Percentiles rank a stretch among this genome's conserved stretches.
Evolutionary conservation across 306 rosid species (phyloP).

Genomic region (Begonia loranthoides): DNA sequence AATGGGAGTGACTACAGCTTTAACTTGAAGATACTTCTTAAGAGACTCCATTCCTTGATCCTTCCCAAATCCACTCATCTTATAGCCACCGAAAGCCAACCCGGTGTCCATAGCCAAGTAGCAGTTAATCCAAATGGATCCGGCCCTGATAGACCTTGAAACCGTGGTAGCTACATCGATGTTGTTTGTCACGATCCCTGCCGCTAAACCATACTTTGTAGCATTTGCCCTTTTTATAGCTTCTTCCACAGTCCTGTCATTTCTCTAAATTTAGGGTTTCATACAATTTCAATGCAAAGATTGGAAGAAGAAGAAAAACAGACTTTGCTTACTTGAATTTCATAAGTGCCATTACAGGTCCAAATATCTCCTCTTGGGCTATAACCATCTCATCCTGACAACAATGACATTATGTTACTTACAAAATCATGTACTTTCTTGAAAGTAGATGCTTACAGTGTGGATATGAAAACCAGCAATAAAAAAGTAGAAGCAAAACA

Average conservation of each 20-base stretch:
- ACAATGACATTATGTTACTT: not conserved
- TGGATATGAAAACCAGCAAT: too few species aligned
- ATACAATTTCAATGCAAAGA: too few species aligned
- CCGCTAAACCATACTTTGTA: constrained; percentile 63
- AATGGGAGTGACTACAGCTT: constrained; percentile 68
- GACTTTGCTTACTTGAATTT: constrained; percentile 46
- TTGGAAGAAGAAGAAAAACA: too few species aligned
- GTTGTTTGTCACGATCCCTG: constrained; percentile 65
- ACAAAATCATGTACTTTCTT: too few species aligned
- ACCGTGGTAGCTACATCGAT: constrained; percentile 62
- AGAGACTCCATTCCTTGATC: constrained; percentile 56
- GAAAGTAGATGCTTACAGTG: too few species aligned
- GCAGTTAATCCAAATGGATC: constrained; percentile 70
- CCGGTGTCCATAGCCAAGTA: constrained; percentile 48
- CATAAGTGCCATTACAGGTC: constrained; percentile 59
- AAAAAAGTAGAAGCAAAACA: too few species aligned
- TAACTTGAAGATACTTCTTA: constrained; percentile 53
- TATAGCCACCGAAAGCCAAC: constrained; percentile 70
- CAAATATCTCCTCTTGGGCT: constrained; percentile 68
- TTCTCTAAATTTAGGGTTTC: too few species aligned
- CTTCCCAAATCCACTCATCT: constrained; percentile 77
- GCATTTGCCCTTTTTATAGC: constrained; percentile 61
- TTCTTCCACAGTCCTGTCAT: constrained; percentile 54
- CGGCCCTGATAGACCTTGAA: constrained; percentile 79
- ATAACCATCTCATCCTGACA: constrained; percentile 63